phyloP scores from a whole-genome alignment of 1,284 basidiomycete genomes.

The Cutaneotrichosporon sp. region DNA sequence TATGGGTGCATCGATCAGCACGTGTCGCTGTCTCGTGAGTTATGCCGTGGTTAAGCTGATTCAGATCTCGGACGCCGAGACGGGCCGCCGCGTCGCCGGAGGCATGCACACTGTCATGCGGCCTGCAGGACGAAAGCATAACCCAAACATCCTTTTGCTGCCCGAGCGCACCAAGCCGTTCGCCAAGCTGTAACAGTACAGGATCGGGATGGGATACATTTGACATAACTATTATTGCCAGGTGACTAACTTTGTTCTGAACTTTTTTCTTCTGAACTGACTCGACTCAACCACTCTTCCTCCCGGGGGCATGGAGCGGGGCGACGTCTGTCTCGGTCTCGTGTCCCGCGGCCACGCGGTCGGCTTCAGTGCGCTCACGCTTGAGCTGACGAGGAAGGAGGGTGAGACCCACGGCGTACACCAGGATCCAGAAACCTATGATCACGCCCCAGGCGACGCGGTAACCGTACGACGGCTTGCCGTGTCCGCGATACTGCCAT shows the following conservation, averaged over 20 bases:
- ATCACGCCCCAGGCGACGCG: slow-evolving; percentile 18
- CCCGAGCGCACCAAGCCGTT: neutral
- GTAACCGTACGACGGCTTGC: neutral
- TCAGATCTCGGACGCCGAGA: slow-evolving; percentile 10
- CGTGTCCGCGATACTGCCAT: slow-evolving; percentile 8
- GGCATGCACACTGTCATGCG: slow-evolving; percentile 17
- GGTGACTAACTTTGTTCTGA: too few species aligned
- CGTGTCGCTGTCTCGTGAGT: slow-evolving; percentile 14
- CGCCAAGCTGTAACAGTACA: neutral
- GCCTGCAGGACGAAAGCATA: neutral
- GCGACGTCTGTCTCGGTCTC: neutral
- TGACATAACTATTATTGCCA: neutral
- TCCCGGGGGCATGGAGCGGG: neutral
- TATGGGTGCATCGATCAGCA: slow-evolving; percentile 11
- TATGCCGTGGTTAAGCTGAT: neutral
- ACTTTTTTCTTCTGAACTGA: neutral
- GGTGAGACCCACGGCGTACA: neutral
- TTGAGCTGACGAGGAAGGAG: slow-evolving; percentile 7
- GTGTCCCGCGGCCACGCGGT: neutral
- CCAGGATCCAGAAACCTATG: slow-evolving; percentile 21
- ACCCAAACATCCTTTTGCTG: neutral
- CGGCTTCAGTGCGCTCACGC: neutral
- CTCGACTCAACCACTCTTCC: neutral
- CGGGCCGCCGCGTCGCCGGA: slow-evolving; percentile 12
- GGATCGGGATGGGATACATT: neutral